Evolutionary conservation across 352 stramenopile genomes (phyloP), one percentile per base, ranked within the genome.

Genomic region (Globisporangium ultimum): DNA sequence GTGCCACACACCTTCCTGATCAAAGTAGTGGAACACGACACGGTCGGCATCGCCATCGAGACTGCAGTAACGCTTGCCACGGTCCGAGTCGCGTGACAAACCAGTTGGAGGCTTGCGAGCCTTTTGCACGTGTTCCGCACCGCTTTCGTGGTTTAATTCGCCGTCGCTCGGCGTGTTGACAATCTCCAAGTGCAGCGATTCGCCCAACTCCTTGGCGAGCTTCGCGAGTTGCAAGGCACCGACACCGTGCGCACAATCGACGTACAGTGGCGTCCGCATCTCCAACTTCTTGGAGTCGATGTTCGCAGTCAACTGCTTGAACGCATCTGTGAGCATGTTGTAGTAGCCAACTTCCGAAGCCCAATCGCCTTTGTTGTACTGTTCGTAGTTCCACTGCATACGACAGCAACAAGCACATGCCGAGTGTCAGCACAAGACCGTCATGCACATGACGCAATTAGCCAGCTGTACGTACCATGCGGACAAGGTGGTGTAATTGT

Each of bases 11-110:
- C 79, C 75, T 38, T 85, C 67, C 9, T 87, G 59, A 56, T 95
- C 80, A 64, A 97, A 89, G 68, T 85, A 97, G 80, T 98, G 97
- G 77, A 98, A 99, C 55, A 99, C 79, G n/a, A 99, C 77, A 20
- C 97, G 90, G 78, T 99, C 97, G 11, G 93, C 97, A 78, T 99
- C 97, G 49, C 97, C 97, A 76, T 99, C 97, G 48, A 99, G 74
- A 22, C 89, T 98, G 72, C 89, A 97, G 75, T 88, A 96, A 58
- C 84, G 80, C 63, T 90, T 90, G 67, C 80, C 78, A 43, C 77
- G 76, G 65, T 87, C 78, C 13, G 64, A 74, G 24, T 91, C 84
- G 48, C 74, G 76, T 8, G 79, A 83, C 48, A 94, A 57, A 20
- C 86, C 83, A 0, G 59, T 68, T 15, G 94, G 90, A 36, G 80